Evolutionary conservation across 2,329 filamentous ascomycete genomes (phyloP), one percentile per base, ranked within the genome.

Genomic region (Alternaria longipes): DNA sequence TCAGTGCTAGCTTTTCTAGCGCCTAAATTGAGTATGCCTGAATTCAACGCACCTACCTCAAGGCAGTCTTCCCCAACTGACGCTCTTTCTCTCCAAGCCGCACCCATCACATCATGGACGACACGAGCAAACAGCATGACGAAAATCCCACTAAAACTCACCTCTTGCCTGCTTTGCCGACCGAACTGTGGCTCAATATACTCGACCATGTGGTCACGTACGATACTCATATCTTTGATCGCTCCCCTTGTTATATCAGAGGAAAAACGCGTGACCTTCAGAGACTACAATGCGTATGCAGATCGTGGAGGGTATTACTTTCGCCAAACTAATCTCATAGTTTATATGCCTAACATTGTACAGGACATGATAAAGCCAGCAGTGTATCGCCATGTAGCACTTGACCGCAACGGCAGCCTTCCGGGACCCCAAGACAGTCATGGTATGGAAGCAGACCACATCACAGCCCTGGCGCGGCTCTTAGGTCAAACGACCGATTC

Each of bases 191-290:
- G 57, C 34, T 42, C 24, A 38, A 36, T 16, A 50, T 59, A 45
- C 55, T 59, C 26, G 44, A 55, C 36, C 51, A 44, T 24, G 18
- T 42, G 30, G 40, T 44, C 28, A 49, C 36, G 0, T 22, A 45
- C 38, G 44, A 59, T 40, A 30, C 46, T 12, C 51, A 59, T 51
- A 50, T 59, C n/a, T 59, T 55, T 22, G 28, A 45, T 14, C 57
- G 55, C 5, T 51, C 57, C 22, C 26, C 12, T 20, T 5, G 24
- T 8, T 55, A 50, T 2, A 32, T 45, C 18, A 16, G 16, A 30
- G 26, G n/a, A 11, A 18, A 20, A 14, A 41, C 30, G 1, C 20
- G 20, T 16, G 18, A 36, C 20, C 36, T 59, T 16, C 57, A 50
- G 14, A 44, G 5, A 41, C 20, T 59, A 8, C 51, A 52, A 2